Percentiles rank a stretch among this genome's conserved stretches.
These are phyloP conservation scores for Gossypium longicalyx DNA, from an alignment of 345 rosid species.

Conservation along the genomic window DNA sequence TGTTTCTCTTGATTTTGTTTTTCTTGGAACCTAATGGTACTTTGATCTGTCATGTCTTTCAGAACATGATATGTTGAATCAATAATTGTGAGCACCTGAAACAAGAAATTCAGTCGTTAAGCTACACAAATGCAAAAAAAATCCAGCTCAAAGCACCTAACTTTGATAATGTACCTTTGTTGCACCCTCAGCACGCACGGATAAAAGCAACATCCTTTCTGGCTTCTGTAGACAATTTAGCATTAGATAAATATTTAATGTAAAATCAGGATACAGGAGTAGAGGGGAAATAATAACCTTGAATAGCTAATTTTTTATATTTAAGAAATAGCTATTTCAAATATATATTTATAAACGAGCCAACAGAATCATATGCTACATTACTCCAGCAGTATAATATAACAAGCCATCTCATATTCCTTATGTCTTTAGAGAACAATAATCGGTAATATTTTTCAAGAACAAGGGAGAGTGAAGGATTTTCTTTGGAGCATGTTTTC, in stretches of 20 bases:
- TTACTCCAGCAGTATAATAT: neutral
- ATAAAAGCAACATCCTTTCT: constrained; percentile 68
- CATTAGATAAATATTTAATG: constrained; percentile 9
- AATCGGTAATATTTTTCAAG: neutral
- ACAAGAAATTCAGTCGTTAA: constrained; percentile 18
- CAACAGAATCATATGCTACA: neutral
- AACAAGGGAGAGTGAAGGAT: neutral
- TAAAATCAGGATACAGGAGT: constrained; percentile 14
- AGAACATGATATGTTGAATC: constrained; percentile 72
- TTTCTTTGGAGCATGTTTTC: neutral
- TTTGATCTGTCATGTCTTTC: constrained; percentile 42
- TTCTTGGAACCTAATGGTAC: constrained; percentile 27
- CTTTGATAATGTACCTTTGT: constrained; percentile 55
- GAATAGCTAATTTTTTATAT: neutral
- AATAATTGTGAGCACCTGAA: constrained; percentile 73
- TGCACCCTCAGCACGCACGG: constrained; percentile 74
- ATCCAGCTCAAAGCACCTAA: constrained; percentile 2
- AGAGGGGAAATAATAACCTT: constrained; percentile 9
- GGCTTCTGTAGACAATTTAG: constrained; percentile 60
- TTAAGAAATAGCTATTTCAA: neutral
- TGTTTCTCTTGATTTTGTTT: constrained; percentile 47
- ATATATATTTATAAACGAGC: neutral
- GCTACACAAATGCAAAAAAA: constrained; percentile 6
- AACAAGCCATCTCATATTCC: neutral
- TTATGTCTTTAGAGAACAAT: neutral